These are phyloP conservation scores for Metschnikowia peoriensis DNA, from an alignment of 805 yeast genomes.

Conservation along the genomic window DNA sequence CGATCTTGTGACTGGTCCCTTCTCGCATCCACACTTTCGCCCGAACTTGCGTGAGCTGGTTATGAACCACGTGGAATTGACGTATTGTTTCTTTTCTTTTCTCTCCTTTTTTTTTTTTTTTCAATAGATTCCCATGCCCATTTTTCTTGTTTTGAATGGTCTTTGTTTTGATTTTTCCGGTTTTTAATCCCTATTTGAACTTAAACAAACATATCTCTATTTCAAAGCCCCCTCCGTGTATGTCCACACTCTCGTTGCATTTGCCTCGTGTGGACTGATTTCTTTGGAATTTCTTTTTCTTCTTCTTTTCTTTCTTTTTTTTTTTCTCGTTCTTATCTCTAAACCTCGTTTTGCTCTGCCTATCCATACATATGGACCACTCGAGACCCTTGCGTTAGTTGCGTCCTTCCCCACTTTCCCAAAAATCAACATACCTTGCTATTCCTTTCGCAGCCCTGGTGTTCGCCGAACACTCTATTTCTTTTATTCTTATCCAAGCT, in stretches of 20 bases:
- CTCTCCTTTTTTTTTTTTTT: background rate
- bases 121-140: background rate
- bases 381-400: background rate
- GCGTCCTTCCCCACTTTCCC: background rate
- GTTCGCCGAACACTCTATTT: background rate
- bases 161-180: background rate
- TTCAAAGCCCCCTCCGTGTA: too few relatives aligned
- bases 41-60: background rate
- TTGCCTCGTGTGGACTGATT: too few relatives aligned
- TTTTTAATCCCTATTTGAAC: too few relatives aligned
- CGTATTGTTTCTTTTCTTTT: background rate
- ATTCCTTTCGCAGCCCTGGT: background rate
- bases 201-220: too few relatives aligned
- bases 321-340: background rate
- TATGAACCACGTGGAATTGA: background rate
- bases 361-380: background rate
- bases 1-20: background rate
- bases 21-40: background rate
- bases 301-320: background rate
- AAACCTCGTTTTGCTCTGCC: background rate
- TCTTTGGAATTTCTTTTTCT: too few relatives aligned
- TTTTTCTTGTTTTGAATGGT: background rate
- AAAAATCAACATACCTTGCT: background rate
- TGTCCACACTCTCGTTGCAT: too few relatives aligned
- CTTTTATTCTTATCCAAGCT: background rate